Evolutionary conservation across 805 yeast genomes (phyloP).

Genomic region (Nakazawaea wickerhamii): DNA sequence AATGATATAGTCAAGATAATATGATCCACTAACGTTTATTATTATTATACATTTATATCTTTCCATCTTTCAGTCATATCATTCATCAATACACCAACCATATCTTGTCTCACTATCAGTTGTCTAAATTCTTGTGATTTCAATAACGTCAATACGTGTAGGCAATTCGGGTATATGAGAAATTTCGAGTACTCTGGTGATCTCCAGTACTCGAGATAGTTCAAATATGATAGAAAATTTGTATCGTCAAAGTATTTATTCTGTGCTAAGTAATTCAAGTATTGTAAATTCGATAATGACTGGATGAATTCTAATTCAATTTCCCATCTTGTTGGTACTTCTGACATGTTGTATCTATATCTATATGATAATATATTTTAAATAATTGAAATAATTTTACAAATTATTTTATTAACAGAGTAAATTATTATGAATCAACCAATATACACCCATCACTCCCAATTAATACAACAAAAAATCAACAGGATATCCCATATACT

Average conservation of each 20-base stretch:
- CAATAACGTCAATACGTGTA: constrained; percentile 68
- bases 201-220: constrained; percentile 84
- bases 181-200: constrained; percentile 62
- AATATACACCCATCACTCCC: constrained; percentile 3
- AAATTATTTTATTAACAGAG: background rate
- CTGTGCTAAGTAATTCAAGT: constrained; percentile 82
- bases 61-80: constrained; percentile 77
- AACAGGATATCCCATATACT: background rate
- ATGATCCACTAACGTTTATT: no score
- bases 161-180: constrained; percentile 82
- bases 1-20: no score
- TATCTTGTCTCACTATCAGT: constrained; percentile 50
- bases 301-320: constrained; percentile 91
- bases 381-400: background rate
- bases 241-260: constrained; percentile 68
- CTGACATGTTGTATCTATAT: no score
- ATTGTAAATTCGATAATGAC: constrained; percentile 84
- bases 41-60: no score
- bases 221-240: constrained; percentile 66
- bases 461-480: background rate
- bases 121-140: constrained; percentile 48
- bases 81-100: constrained; percentile 55
- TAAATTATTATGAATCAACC: constrained; percentile 1
- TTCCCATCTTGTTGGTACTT: constrained; percentile 60
- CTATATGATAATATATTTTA: no score